Base-by-base conservation (phyloP, 2,329 filamentous ascomycete genomes). In the Xylaria sp. region DNA sequence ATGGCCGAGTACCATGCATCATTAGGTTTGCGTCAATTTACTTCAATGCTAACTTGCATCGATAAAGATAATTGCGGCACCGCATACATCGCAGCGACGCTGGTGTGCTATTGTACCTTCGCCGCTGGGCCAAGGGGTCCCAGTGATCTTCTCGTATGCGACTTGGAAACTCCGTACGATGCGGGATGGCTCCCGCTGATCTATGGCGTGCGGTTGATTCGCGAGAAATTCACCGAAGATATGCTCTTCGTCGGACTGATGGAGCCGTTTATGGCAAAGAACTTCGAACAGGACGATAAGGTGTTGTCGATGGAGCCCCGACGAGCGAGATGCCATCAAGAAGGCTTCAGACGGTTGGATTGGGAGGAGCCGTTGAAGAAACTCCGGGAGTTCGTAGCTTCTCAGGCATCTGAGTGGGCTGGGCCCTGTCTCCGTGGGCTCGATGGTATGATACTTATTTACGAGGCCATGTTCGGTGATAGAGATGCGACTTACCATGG, bases 91-190 rank as follows among this genome's bases (percentile, higher is more conserved):
- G 54, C 61, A 3, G 61, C 61, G 6, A 54, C 55, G 4, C 39
- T 64, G 11, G 27, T 64, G 11, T 59, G 61, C 47, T 53, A 59
- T 49, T 64, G 54, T 22, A 59, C 47, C 27, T 59, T 64, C 39
- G 55, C 61, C 20, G 45, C 61, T 6, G 55, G 61, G 5, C 55
- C 62, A 11, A 39, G 22, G 15, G 55, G 45, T 13, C 25, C 62
- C 2, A 25, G 49, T 10, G 55, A 65, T 55, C 49, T 65, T 17
- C 56, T 60, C 39, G 49, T 47, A 4, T 65, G 62, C n/a, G 60
- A 60, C 20, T 31, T 60, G 31, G 56, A 44, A 13, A 7, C 25
- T 9, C 33, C 17, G 20, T 49, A 65, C 10, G 33, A 50, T 39
- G 55, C 27, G 22, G 55, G 13, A 15, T 65, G 62, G 55, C 22